Percentiles rank a stretch among this genome's conserved stretches.
Conservation (phyloP, 2,329 filamentous ascomycete genomes). For the Fusarium sp. region DNA sequence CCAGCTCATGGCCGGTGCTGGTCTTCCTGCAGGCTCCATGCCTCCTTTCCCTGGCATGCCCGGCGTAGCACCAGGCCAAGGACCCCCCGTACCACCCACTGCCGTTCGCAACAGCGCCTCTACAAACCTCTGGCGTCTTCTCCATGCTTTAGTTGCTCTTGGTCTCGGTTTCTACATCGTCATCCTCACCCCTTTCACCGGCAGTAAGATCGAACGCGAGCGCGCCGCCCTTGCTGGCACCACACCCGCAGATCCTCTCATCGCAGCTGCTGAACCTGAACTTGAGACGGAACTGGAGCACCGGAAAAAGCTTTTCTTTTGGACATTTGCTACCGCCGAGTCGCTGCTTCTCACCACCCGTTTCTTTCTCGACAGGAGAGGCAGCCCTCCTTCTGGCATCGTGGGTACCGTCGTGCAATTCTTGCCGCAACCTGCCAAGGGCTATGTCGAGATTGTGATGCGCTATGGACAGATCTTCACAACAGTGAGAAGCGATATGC, state of each 20-base stretch:
- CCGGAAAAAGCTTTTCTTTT: conserved; percentile 69
- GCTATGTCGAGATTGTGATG: conserved; percentile 69
- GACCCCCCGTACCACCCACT: conserved; percentile 49
- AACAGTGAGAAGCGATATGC: conserved; percentile 77
- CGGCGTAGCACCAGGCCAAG: conserved; percentile 46
- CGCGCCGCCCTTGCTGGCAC: conserved; percentile 47
- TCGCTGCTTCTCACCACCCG: conserved; percentile 76
- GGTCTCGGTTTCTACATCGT: conserved; percentile 77
- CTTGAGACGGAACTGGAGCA: conserved; percentile 48
- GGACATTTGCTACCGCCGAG: conserved; percentile 83
- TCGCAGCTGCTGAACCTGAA: conserved; percentile 38
- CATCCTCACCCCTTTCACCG: conserved; percentile 74
- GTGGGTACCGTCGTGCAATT: conserved; percentile 72
- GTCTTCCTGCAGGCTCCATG: conserved; percentile 44
- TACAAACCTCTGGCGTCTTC: conserved; percentile 73
- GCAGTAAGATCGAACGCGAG: conserved; percentile 71
- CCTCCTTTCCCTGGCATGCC: conserved; percentile 52
- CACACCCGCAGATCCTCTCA: conserved; percentile 38
- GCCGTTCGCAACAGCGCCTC: conserved; percentile 47
- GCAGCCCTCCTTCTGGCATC: conserved; percentile 68
- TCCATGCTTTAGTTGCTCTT: conserved; percentile 79
- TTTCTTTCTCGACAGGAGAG: conserved; percentile 74
- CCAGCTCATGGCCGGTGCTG: conserved; percentile 70
- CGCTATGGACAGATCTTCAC: conserved; percentile 77
- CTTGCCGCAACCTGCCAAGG: conserved; percentile 71